Evolutionary conservation across 2,329 filamentous ascomycete genomes (phyloP).

Genomic region (Fusarium dlaminii): DNA sequence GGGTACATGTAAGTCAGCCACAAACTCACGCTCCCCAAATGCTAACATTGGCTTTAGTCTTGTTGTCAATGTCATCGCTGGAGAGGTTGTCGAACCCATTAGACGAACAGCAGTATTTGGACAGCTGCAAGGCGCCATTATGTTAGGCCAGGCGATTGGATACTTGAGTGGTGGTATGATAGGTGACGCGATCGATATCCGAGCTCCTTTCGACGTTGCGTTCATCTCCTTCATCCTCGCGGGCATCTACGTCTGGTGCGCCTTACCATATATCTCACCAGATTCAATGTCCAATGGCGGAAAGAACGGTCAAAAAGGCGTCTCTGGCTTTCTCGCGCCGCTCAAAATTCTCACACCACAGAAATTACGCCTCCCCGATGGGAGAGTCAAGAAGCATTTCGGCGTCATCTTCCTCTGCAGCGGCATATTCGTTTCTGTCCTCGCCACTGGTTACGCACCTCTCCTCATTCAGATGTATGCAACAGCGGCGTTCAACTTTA

Average conservation of each 20-base stretch:
- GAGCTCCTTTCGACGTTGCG: constrained; percentile 71
- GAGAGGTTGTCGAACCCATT: constrained; percentile 69
- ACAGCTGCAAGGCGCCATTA: constrained; percentile 71
- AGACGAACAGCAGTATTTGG: constrained; percentile 73
- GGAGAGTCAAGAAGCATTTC: constrained; percentile 63
- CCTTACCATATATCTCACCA: constrained; percentile 62
- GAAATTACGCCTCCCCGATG: constrained; percentile 60
- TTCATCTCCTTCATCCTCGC: constrained; percentile 64
- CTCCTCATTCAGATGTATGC: constrained; percentile 69
- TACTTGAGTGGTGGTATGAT: constrained; percentile 72
- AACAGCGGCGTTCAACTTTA: constrained; percentile 64
- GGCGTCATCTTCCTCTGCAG: constrained; percentile 71
- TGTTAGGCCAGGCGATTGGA: constrained; percentile 72
- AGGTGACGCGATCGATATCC: constrained; percentile 70
- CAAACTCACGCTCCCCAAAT: rapidly evolving
- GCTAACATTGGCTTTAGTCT: constrained; percentile 50
- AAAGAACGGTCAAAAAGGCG: constrained; percentile 43
- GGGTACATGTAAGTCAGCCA: constrained; percentile 65
- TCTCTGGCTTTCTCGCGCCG: constrained; percentile 69
- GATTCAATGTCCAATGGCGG: constrained; percentile 49
- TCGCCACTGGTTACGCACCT: constrained; percentile 75
- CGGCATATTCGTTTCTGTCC: constrained; percentile 73
- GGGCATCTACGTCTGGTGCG: constrained; percentile 52
- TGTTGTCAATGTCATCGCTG: constrained; percentile 73
- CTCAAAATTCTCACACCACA: constrained; percentile 69